Percentiles rank a stretch among this genome's conserved stretches.
Conservation (phyloP, 192 early-diverging fungal species). For the Backusella tuberculispora region DNA sequence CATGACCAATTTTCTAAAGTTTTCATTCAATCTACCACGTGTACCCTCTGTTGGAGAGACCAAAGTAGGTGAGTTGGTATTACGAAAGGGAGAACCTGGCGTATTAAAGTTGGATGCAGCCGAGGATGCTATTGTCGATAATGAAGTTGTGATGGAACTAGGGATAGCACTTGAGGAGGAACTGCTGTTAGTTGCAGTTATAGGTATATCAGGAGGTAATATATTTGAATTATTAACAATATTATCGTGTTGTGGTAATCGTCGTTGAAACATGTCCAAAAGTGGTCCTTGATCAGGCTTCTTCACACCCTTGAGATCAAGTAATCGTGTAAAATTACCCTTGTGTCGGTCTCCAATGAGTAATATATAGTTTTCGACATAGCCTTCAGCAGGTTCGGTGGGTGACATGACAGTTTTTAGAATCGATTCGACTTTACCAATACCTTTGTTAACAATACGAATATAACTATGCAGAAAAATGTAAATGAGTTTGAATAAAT, state of each 20-base stretch:
- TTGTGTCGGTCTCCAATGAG: constrained; percentile 75
- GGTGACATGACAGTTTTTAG: constrained; percentile 91
- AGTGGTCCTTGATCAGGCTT: constrained; percentile 61
- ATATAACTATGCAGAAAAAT: constrained; percentile 58
- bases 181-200: background rate
- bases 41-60: background rate
- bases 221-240: constrained; percentile 50
- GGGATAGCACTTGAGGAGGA: constrained; percentile 2
- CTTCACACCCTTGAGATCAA: constrained; percentile 82
- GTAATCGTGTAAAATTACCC: constrained; percentile 74
- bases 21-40: constrained; percentile 41
- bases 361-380: constrained; percentile 89
- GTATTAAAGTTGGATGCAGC: constrained; percentile 30
- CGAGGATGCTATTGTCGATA: constrained; percentile 30
- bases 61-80: background rate
- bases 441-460: constrained; percentile 82
- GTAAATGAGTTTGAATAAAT: background rate
- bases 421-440: constrained; percentile 82
- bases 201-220: constrained; percentile 33
- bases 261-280: constrained; percentile 57
- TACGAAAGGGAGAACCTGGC: background rate
- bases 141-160: constrained; percentile 28
- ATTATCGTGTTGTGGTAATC: constrained; percentile 41
- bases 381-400: constrained; percentile 77
- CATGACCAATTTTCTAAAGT: constrained; percentile 45